These are phyloP conservation scores for Laburnicola sp. DNA, from an alignment of 2,329 filamentous ascomycete genomes.

Conservation along the genomic window DNA sequence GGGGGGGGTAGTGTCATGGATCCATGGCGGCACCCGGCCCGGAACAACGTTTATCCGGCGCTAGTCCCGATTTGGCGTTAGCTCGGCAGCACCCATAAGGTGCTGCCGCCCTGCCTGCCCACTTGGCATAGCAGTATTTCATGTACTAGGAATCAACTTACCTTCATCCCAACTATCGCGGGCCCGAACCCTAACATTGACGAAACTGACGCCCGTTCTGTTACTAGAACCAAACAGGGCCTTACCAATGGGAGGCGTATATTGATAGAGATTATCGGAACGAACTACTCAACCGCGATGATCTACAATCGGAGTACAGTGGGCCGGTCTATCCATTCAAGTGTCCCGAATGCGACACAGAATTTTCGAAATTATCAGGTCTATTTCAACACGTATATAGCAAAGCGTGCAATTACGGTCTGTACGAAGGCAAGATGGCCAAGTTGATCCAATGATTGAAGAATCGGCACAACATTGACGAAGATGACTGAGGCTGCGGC, in stretches of 20 bases:
- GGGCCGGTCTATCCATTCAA: slow-evolving; percentile 1
- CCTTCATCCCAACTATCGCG: too few relatives aligned
- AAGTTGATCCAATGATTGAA: slow-evolving; percentile 16
- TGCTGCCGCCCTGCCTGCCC: too few relatives aligned
- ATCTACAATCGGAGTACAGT: slow-evolving; percentile 5
- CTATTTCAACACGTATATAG: slow-evolving; percentile 18
- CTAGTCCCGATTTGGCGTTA: too few relatives aligned
- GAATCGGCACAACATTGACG: slow-evolving; percentile 9
- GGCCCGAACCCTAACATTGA: too few relatives aligned
- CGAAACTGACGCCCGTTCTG: too few relatives aligned
- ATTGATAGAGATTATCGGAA: slow-evolving; percentile 3
- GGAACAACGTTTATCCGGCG: too few relatives aligned
- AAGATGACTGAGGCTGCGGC: slow-evolving; percentile 4
- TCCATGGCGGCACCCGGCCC: too few relatives aligned
- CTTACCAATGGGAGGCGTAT: not conserved
- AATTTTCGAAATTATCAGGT: slow-evolving; percentile 14
- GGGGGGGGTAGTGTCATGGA: too few relatives aligned
- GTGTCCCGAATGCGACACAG: slow-evolving; percentile 6
- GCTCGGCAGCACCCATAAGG: too few relatives aligned
- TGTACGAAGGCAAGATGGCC: slow-evolving; percentile 13
- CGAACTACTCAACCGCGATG: slow-evolving; percentile 2
- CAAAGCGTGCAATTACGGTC: slow-evolving; percentile 12
- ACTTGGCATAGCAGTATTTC: too few relatives aligned
- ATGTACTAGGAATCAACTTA: too few relatives aligned
- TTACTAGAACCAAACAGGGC: too few relatives aligned